Conservation (phyloP, 1,284 basidiomycete genomes). For the Wolfiporia cocos region DNA sequence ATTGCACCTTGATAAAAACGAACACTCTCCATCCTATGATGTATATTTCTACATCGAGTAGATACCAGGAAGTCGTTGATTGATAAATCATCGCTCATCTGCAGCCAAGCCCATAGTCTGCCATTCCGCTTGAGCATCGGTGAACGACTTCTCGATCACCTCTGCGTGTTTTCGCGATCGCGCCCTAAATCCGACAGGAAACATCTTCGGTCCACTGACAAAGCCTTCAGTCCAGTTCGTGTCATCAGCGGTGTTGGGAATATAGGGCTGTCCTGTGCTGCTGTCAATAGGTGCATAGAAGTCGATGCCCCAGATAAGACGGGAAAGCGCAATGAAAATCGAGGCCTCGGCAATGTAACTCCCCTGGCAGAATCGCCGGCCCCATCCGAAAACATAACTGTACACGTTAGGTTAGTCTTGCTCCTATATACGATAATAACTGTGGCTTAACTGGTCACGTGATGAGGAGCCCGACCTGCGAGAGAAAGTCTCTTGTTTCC, state of each 20-base stretch:
- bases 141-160: too few species aligned
- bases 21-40: too few species aligned
- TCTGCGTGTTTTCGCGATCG: too few species aligned
- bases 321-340: background rate
- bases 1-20: too few species aligned
- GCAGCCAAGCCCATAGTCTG: constrained; percentile 15
- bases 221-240: constrained; percentile 23
- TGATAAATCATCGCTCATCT: too few species aligned
- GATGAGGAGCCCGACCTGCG: constrained; percentile 20
- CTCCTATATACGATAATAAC: background rate
- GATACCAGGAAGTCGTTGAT: too few species aligned
- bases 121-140: constrained; percentile 23
- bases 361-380: background rate
- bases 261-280: constrained; percentile 9
- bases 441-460: constrained; percentile 14
- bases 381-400: background rate
- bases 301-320: background rate
- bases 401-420: constrained; percentile 8
- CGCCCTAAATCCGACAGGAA: too few species aligned
- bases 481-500: constrained; percentile 15
- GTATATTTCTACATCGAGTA: too few species aligned
- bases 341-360: background rate
- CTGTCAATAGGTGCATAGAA: background rate
- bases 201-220: too few species aligned
- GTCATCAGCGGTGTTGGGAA: constrained; percentile 17